Percentiles rank a stretch among this genome's conserved stretches.
phyloP scores from a whole-genome alignment of 1,284 basidiomycete genomes.

The Trichosporon faecale region DNA sequence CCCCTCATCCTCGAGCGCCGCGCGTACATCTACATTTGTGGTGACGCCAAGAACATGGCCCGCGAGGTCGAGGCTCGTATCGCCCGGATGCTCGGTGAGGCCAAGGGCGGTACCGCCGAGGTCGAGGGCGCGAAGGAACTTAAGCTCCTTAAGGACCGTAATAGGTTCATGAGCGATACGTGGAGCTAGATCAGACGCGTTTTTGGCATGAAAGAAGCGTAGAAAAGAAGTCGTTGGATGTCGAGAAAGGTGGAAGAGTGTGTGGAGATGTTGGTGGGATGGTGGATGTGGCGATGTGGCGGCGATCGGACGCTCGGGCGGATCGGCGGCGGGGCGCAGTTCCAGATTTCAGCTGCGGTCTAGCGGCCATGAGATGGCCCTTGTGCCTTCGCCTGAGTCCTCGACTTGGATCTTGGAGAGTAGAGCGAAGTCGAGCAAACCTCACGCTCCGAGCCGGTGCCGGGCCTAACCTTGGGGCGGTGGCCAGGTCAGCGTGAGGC shows the following conservation, averaged over 20 bases:
- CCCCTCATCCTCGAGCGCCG: conserved; percentile 86
- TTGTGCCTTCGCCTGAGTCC: no score
- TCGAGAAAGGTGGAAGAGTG: no score
- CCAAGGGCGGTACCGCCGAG: conserved; percentile 81
- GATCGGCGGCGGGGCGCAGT: no score
- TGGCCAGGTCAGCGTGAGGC: background rate
- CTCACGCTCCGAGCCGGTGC: background rate
- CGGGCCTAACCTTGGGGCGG: background rate
- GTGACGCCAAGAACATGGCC: conserved; percentile 94
- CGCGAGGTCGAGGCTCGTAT: conserved; percentile 88
- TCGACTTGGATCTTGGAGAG: no score
- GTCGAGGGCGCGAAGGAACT: conserved; percentile 85
- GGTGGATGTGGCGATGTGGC: no score
- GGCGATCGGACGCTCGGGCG: no score
- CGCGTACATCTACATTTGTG: conserved; percentile 92
- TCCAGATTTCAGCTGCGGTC: no score
- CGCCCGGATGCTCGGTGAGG: conserved; percentile 81
- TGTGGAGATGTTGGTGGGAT: no score
- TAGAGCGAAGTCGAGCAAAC: no score
- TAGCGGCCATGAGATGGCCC: no score
- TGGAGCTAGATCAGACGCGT: conserved; percentile 32
- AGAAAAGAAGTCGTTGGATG: no score
- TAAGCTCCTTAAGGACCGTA: conserved; percentile 85
- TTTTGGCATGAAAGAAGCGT: background rate
- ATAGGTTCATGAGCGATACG: conserved; percentile 46